Evolutionary conservation across 441 rosid species (phyloP), one percentile per base, ranked within the genome.

Genomic region (Gossypium aridum): DNA sequence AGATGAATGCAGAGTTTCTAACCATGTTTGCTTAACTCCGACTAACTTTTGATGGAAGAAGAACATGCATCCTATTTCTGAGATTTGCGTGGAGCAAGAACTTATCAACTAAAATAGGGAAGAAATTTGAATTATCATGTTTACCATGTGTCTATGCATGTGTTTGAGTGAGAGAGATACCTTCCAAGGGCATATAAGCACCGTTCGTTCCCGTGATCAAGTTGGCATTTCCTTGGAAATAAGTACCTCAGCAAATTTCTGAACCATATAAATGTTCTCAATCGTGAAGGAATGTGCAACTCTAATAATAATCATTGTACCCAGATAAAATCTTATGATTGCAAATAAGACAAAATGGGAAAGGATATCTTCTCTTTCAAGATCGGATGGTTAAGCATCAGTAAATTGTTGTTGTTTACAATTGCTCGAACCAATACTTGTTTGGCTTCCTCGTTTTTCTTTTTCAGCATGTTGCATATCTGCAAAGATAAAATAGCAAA

Each of bases 331-430:
- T 8, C 17, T 10, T 12, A 57, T 7, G 76, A 49, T 19, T 67
- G 54, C 34, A 71, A 61, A 61, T 17, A 66, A 10, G 6, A 7
- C 22, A 47, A 47, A 71, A 20, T 56, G 26, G 16, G 14, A 85
- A 70, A 92, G 99, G 99, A 94, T 92, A 96, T 94, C 85, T 96
- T 87, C 77, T 87, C 91, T 60, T 91, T 88, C 23, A 83, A 78
- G 59, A 86, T 81, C 77, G 96, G 98, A 87, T 90, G 98, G 82
- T 90, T 90, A 62, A 96, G 98, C 90, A 94, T 87, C 71, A 92
- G 86, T 7, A 92, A 83, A 57, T 86, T 86, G 76, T 90, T 94
- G 88, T 87, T 94, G 83, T 86, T 89, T 79, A 96, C 92, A 62
- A 90, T 51, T 70, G 96, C 94, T 73, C 90, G 92, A 80, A 96